Evolutionary conservation across 108 stramenopile genomes (phyloP), one percentile per base, ranked within the genome.

Genomic region (Skeletonema costatum): DNA sequence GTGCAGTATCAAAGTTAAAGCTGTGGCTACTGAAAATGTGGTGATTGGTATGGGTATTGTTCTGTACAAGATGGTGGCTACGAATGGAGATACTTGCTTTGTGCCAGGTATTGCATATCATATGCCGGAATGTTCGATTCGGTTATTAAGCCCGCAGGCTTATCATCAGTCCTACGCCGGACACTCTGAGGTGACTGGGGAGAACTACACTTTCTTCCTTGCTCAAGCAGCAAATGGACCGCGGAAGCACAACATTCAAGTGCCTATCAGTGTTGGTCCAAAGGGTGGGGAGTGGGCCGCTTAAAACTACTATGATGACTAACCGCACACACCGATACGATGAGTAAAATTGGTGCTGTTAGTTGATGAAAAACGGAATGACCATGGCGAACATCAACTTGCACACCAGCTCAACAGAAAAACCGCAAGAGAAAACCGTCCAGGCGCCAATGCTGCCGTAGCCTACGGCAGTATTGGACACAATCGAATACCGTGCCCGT

Each of bases 21-120:
- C 46, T 13, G 35, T 76, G 36, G 68, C 60, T 0, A 2, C 13
- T 14, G 16, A 32, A 2, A 70, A 76, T n/a, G 9, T 7, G 0
- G 75, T 76, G 14, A 38, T 71, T 25, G 68, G 75, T 0, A 38
- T 70, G 62, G 75, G 75, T 3, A 70, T 59, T 33, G 68, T 68
- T 0, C 38, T 70, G 5, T 68, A 64, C 35, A 70, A 64, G 21
- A 30, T 70, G 1, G 5, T 1, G 5, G 30, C 35, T 30, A 32
- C 51, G 3, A 63, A 71, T 30, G 60, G 59, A 0, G 25, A 61
- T 2, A 31, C 25, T 2, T 76, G 32, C 62, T n/a, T 3, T 32
- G 32, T 48, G 14, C 63, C 19, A 19, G 60, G 51, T 2, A 53
- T 53, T 25, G 51, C 51, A 0, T 76, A 70, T 19, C 70, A 76